These are phyloP conservation scores for Mortierella sp. DNA, from an alignment of 371 early-diverging fungal genomes.

Conservation along the genomic window DNA sequence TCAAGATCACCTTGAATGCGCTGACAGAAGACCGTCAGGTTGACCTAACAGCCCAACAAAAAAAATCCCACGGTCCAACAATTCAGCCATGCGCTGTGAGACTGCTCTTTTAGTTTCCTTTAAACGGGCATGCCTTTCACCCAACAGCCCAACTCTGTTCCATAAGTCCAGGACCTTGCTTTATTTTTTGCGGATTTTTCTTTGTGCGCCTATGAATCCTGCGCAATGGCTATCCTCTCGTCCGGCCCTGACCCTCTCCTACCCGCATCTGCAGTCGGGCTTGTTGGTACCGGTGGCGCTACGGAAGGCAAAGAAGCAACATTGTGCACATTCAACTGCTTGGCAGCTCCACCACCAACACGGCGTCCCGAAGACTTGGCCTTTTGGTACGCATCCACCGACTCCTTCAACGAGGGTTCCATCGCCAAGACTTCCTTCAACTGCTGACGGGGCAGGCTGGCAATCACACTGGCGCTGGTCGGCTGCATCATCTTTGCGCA, in stretches of 20 bases:
- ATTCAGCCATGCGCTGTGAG: too few relatives aligned
- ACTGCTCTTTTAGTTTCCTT: too few relatives aligned
- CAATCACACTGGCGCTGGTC: conserved; percentile 66
- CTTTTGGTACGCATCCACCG: conserved; percentile 61
- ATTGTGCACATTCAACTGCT: conserved; percentile 48
- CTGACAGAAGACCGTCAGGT: too few relatives aligned
- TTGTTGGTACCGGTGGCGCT: background rate
- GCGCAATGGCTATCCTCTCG: background rate
- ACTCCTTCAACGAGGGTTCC: conserved; percentile 65
- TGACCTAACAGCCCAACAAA: too few relatives aligned
- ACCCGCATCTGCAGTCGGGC: background rate
- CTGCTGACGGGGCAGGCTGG: conserved; percentile 71
- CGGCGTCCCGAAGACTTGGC: conserved; percentile 52
- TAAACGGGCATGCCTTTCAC: too few relatives aligned
- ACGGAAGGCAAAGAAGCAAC: conserved; percentile 12
- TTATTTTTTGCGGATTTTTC: too few relatives aligned
- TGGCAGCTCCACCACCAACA: conserved; percentile 51
- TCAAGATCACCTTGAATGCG: too few relatives aligned
- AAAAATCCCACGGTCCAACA: too few relatives aligned
- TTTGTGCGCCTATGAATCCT: background rate
- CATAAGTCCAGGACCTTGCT: too few relatives aligned
- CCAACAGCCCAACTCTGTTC: too few relatives aligned
- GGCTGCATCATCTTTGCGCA: conserved; percentile 70
- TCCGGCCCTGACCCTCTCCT: background rate
- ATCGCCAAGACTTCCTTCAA: conserved; percentile 67